Base-by-base conservation (phyloP, 2,329 filamentous ascomycete species). In the Cylindrodendrum hubeiense region DNA sequence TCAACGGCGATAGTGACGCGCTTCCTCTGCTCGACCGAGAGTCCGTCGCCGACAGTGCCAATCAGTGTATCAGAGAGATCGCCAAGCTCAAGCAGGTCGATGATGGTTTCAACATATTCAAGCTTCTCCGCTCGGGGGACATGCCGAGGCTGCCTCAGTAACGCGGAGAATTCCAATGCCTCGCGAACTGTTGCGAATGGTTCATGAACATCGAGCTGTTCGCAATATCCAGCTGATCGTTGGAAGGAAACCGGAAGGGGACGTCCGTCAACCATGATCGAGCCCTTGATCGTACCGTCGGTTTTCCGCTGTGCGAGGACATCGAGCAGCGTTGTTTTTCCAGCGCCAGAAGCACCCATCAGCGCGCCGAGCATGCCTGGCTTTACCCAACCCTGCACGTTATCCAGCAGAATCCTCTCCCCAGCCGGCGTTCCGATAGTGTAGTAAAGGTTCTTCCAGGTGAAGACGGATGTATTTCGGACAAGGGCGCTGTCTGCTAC, bases 251-350 rank as follows among this genome's bases (percentile, higher is more conserved):
- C 84, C 33, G 93, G 91, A 5, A 91, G 86, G 12, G 87, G 89
- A 8, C 86, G 86, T 1, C 93, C 93, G 68, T 95, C 91, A 13
- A 95, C 91, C 63, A 94, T 77, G 83, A 95, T 91, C 54, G 92
- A 89, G 43, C 93, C 93, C 17, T 81, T 82, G 30, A 95, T 91
- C 3, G 91, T 89, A 70, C 93, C 93, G 80, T 93, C 92, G 1
- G 91, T 94, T 60, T 92, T 91, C 71, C 92, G 88, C 66, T 92
- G 92, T 7, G 93, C 93, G 33, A 97, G 85, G 2, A 93, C 92
- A 77, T 96, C 93, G 12, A 97, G 83, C 2, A 97, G 85, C 0
- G 93, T 96, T 0, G 93, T 97, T 79, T 97, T 97, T 54, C 94
- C 93, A n/a, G 93, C 93, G 69, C 93, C 93, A 13, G 90, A 92